Percentiles rank a stretch among this genome's conserved stretches.
phyloP scores from a whole-genome alignment of 2,329 filamentous ascomycete species.

The Coleophoma cylindrospora region DNA sequence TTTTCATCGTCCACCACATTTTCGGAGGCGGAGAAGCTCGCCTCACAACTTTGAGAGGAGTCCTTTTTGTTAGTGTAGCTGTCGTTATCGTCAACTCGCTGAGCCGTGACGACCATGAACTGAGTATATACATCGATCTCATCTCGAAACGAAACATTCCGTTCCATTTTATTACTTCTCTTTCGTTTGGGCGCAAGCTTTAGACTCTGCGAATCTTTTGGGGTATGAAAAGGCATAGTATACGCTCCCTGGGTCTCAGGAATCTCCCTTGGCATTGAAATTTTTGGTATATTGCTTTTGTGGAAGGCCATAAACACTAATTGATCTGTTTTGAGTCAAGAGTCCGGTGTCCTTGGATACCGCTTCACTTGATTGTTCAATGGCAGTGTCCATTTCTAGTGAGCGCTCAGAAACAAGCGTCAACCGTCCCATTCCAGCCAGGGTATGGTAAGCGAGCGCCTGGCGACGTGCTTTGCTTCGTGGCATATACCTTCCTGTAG shows the following conservation, averaged over 20 bases:
- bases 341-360: background rate
- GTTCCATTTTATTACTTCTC: background rate
- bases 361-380: too few relatives aligned
- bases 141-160: background rate
- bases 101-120: background rate
- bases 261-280: background rate
- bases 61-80: background rate
- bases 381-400: too few relatives aligned
- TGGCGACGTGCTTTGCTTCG: slow-evolving; percentile 1
- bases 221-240: too few relatives aligned
- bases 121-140: background rate
- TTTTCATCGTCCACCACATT: background rate
- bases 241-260: background rate
- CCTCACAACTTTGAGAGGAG: background rate
- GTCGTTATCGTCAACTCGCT: background rate
- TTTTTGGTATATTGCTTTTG: background rate
- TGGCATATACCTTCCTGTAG: slow-evolving; percentile 16
- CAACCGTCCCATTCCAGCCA: background rate
- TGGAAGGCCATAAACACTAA: background rate
- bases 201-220: background rate
- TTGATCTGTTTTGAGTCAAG: background rate
- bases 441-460: background rate
- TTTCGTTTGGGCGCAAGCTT: background rate
- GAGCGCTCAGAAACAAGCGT: background rate
- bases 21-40: background rate